These are phyloP conservation scores for Gloeophyllum trabeum DNA, from an alignment of 768 basidiomycete species.

Conservation along the genomic window DNA sequence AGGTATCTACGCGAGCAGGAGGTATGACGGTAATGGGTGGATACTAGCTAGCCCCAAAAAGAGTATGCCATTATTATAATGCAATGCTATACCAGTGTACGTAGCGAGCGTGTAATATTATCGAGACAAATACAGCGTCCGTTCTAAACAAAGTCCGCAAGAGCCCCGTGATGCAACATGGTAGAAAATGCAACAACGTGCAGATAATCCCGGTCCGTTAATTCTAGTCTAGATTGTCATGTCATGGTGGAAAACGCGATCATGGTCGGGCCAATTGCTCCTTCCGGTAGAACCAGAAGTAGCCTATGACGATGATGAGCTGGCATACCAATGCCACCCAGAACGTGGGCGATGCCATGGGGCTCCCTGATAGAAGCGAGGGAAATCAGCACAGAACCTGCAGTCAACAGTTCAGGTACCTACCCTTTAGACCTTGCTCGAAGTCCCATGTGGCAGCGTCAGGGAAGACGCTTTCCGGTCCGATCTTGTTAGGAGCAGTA, in stretches of 20 bases:
- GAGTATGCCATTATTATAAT: not conserved
- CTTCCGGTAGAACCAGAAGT: conserved; percentile 96
- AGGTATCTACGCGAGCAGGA: no score
- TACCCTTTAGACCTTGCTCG: conserved; percentile 50
- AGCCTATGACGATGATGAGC: conserved; percentile 78
- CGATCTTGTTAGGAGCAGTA: conserved; percentile 82
- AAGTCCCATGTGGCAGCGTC: conserved; percentile 90
- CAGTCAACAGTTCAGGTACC: conserved; percentile 4
- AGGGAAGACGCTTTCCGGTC: conserved; percentile 86
- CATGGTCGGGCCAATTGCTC: conserved; percentile 49
- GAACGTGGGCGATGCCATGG: conserved; percentile 76
- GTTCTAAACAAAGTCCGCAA: conserved; percentile 16
- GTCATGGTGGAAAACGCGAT: conserved; percentile 15
- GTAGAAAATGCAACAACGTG: no score
- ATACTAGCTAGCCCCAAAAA: no score
- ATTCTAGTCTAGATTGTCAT: no score
- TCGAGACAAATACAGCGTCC: conserved; percentile 16
- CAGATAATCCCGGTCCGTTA: no score
- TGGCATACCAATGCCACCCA: conserved; percentile 80
- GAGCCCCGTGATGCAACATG: not conserved
- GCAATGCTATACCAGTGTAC: conserved; percentile 9
- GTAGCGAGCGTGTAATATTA: conserved; percentile 13
- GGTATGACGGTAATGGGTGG: no score
- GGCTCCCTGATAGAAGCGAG: conserved; percentile 50
- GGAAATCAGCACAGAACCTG: conserved; percentile 1